Percentiles rank a stretch among this genome's conserved stretches.
Evolutionary conservation across 176 grass and related monocot species (phyloP).

Genomic region (Eragrostis nindensis): DNA sequence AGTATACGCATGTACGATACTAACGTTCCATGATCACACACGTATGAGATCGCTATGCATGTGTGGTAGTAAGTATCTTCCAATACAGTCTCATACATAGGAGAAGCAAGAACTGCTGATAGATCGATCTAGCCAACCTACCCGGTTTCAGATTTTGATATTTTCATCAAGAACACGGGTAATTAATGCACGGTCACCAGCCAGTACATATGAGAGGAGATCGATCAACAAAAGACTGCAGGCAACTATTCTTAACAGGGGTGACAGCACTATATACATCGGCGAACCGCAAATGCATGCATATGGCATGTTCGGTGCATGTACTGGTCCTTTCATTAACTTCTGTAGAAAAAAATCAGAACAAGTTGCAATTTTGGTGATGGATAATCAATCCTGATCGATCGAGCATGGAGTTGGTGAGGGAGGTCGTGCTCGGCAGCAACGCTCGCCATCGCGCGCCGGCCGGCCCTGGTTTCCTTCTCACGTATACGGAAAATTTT

Average conservation of each 20-base stretch:
- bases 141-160: constrained; percentile 3
- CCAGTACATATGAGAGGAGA: too few species aligned
- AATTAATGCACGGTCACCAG: background rate
- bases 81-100: background rate
- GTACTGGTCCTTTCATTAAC: background rate
- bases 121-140: background rate
- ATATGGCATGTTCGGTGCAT: background rate
- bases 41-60: background rate
- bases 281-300: background rate
- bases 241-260: too few species aligned
- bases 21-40: too few species aligned
- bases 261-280: too few species aligned
- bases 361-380: background rate
- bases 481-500: constrained; percentile 47
- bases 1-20: too few species aligned
- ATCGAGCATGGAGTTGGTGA: background rate
- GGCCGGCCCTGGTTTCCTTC: constrained; percentile 39
- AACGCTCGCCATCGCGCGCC: background rate
- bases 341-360: background rate
- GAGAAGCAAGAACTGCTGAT: background rate
- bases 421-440: background rate
- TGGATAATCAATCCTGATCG: background rate
- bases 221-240: too few species aligned
- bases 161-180: background rate
- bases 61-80: background rate